Evolutionary conservation across 1,284 basidiomycete species (phyloP), one percentile per base, ranked within the genome.

Genomic region (Mycosarcoma maydis): DNA sequence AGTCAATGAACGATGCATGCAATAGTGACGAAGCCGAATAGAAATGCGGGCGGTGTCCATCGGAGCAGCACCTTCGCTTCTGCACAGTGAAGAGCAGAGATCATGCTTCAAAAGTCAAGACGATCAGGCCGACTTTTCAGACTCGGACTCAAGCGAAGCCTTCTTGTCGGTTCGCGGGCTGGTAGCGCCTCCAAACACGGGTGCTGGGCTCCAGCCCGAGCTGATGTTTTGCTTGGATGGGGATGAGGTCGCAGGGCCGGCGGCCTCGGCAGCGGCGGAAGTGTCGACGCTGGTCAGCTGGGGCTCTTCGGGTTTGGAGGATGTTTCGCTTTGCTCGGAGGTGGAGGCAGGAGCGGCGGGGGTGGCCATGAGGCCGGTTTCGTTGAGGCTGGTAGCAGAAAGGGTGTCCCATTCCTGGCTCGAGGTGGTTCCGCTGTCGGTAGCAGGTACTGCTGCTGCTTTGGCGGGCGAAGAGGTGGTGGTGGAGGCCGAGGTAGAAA

Each of bases 331-430:
- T 51, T 60, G 44, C 17, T 46, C 48, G 14, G 56, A 22, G 14
- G 57, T 39, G 46, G 59, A 38, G 37, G 50, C 27, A 20, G 58
- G 17, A 20, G 48, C 50, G 43, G 49, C 55, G 11, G 66, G 55
- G 23, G 59, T 54, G 32, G 64, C 66, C 17, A 69, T 50, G 44
- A 69, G 59, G 40, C 66, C 67, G 16, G 60, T 56, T 16, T 70
- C 67, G 56, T 64, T 70, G 48, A 70, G 56, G 49, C 60, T 65
- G 34, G 52, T 65, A 14, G 67, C 60, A 1, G 60, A 65, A 29
- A 72, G 65, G 4, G 64, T 72, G 57, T 74, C 72, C 72, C 72
- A 74, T 50, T 74, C 72, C 47, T 74, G 72, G 44, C 68, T 71
- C n/a, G 72, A 74, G 20, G 72, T 72, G 24, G 70, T 72, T 41